Conservation (phyloP, 345 rosid genomes). For the Salix koriyanagi region DNA sequence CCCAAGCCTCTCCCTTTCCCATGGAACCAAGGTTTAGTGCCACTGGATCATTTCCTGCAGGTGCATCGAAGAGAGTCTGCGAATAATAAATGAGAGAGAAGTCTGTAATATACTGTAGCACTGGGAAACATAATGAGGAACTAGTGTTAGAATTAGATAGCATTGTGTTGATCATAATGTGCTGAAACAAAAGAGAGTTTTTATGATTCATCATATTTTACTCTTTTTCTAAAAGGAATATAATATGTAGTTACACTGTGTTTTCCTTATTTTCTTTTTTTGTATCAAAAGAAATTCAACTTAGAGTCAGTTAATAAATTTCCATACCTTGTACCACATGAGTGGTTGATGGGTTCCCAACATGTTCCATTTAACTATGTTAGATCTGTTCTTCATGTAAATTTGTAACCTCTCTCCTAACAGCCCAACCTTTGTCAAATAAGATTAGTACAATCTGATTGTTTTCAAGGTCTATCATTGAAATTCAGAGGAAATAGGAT, state of each 20-base stretch:
- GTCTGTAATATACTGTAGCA: background rate
- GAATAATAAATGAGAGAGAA: slow-evolving; percentile 8
- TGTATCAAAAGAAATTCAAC: background rate
- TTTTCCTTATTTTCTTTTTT: background rate
- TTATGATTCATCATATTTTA: background rate
- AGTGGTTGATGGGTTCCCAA: slow-evolving; percentile 40
- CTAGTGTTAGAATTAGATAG: background rate
- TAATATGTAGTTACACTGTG: background rate
- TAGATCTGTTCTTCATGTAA: slow-evolving; percentile 36
- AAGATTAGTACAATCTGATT: background rate
- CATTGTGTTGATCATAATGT: background rate
- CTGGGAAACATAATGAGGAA: background rate
- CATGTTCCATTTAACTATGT: slow-evolving; percentile 44
- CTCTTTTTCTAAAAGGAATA: background rate
- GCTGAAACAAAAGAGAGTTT: background rate
- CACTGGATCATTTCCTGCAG: slow-evolving; percentile 53
- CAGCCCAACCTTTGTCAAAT: slow-evolving; percentile 56
- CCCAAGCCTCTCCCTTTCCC: slow-evolving; percentile 89
- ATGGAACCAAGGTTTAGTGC: slow-evolving; percentile 58
- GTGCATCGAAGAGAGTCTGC: slow-evolving; percentile 61
- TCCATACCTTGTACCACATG: slow-evolving; percentile 81
- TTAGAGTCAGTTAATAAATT: background rate
- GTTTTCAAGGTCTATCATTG: background rate
- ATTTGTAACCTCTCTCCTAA: slow-evolving; percentile 50
- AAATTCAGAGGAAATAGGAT: background rate